Conservation (phyloP, 148 eudicot species). For the Rhododendron ovatum region DNA sequence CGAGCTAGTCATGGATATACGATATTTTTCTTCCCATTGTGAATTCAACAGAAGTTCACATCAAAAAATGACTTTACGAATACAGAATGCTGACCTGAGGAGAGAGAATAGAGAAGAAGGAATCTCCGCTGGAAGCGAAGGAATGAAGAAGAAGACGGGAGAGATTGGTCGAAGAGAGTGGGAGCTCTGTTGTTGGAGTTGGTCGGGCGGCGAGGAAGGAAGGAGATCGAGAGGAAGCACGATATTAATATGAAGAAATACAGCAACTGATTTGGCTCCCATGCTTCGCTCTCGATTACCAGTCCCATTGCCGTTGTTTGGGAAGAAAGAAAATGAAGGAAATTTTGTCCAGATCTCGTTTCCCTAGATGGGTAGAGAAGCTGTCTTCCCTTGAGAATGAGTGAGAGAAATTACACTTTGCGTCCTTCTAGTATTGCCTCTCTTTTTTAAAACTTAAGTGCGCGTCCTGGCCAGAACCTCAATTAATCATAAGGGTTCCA, state of each 20-base stretch:
- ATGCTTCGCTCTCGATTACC: conserved; percentile 58
- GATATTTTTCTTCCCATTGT: not conserved
- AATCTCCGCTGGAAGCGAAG: conserved; percentile 57
- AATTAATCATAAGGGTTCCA: too few species aligned
- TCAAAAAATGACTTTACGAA: not conserved
- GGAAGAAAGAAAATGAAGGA: conserved; percentile 1
- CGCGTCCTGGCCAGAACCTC: too few species aligned
- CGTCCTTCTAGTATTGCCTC: not conserved
- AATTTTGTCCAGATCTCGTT: conserved; percentile 7
- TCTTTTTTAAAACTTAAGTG: too few species aligned
- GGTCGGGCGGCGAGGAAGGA: conserved; percentile 42
- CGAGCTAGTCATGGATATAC: not conserved
- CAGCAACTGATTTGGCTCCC: conserved; percentile 53
- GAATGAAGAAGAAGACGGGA: conserved; percentile 25
- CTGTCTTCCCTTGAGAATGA: not conserved
- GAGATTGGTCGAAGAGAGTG: conserved; percentile 35
- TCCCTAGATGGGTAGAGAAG: conserved; percentile 5
- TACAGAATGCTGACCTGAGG: conserved; percentile 46
- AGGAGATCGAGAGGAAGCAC: conserved; percentile 50
- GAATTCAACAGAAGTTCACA: not conserved
- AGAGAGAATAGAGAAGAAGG: conserved; percentile 55
- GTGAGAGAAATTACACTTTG: not conserved
- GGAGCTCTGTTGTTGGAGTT: conserved; percentile 16
- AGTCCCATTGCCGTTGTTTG: conserved; percentile 44
- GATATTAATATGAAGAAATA: conserved; percentile 47